Base-by-base conservation (phyloP, 2,329 filamentous ascomycete species). In the Gnomoniopsis sp. region DNA sequence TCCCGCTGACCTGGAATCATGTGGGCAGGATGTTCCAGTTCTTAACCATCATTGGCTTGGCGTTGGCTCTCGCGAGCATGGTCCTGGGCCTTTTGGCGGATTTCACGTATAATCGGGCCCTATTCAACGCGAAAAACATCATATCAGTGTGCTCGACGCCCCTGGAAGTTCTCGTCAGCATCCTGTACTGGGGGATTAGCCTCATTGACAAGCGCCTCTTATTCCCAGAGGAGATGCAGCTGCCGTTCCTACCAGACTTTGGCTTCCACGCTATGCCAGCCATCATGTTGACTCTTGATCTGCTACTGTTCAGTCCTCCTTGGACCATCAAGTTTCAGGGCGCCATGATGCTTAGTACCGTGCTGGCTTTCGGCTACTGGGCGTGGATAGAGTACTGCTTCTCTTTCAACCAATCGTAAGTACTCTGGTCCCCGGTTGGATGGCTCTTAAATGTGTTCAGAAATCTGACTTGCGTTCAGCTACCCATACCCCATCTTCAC, bases 401-500 rank as follows among this genome's bases (percentile, higher is more conserved):
- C 66, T 78, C 77, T 48, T 76, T 82, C 60, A 91, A 91, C 66
- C 84, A 87, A 68, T 83, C 78, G 84, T 86, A 69, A 70, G 82
- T 74, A 11, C 44, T 44, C 41, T 30, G 26, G 36, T 6, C 1
- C 11, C 3, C 17, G 7, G 12, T 41, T 36, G 2, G 23, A 19
- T 30, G 17, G 6, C 17, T 14, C 19, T 8, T n/a, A 11, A 15
- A 15, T 14, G 19, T 2, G 34, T 10, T n/a, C 6, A 8, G 4
- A 21, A 30, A 47, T 14, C 41, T 47, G 66, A 50, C 65, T 58
- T 55, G 22, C 55, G 15, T 26, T 11, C 41, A 89, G 87, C 78
- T 96, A 96, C 66, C 91, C 92, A 0, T 96, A 97, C 71, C 92
- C 93, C 1, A 81, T 96, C 26, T 93, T 97, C 63, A 86, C 79